Percentiles rank a stretch among this genome's conserved stretches.
These are phyloP conservation scores for Trametes coccinea DNA, from an alignment of 768 basidiomycete species.

Conservation along the genomic window DNA sequence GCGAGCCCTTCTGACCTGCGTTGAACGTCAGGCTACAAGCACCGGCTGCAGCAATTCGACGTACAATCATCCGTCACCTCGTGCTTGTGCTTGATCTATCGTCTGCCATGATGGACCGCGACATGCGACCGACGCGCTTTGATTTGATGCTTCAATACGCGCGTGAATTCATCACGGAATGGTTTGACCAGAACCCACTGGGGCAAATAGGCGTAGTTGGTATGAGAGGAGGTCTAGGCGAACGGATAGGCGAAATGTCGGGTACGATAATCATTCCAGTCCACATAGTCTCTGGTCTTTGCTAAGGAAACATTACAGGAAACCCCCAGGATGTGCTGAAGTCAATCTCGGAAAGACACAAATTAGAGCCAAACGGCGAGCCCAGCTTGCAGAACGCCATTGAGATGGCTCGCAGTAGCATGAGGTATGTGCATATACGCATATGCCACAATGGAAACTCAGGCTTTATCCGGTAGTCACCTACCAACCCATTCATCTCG, in stretches of 20 bases:
- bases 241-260: constrained; percentile 89
- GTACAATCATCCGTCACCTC: constrained; percentile 95
- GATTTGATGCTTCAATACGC: constrained; percentile 89
- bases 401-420: constrained; percentile 93
- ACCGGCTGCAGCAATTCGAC: constrained; percentile 84
- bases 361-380: constrained; percentile 87
- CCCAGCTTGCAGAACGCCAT: constrained; percentile 96
- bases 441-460: neutral
- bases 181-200: constrained; percentile 99
- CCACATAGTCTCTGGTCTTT: neutral
- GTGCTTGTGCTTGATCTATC: constrained; percentile 92
- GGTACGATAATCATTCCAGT: constrained; percentile 51
- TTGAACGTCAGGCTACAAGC: constrained; percentile 59
- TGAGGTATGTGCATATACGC: constrained; percentile 60
- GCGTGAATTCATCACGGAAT: constrained; percentile 89
- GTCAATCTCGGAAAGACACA: constrained; percentile 80
- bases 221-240: constrained; percentile 88
- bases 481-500: constrained; percentile 97
- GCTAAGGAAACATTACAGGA: constrained; percentile 45
- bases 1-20: neutral
- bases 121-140: constrained; percentile 93
- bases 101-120: constrained; percentile 89
- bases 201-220: constrained; percentile 96
- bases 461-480: constrained; percentile 56
- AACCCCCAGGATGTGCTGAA: constrained; percentile 97